Evolutionary conservation across 495 filamentous ascomycete species (phyloP).

Genomic region (Rostrohypoxylon terebratum): DNA sequence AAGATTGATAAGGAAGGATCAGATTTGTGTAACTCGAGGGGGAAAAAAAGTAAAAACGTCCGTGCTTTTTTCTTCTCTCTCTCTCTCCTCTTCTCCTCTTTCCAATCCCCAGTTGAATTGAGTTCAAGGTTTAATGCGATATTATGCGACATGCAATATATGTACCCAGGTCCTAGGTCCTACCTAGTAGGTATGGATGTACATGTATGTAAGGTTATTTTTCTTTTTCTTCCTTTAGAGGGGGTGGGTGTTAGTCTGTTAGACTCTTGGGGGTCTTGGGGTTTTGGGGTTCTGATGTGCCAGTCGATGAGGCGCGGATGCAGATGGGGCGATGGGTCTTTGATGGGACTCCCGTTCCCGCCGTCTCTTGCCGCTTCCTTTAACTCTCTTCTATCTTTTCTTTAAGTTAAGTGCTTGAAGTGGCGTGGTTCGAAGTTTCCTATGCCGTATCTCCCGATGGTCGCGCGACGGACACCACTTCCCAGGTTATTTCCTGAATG

Average conservation of each 20-base stretch:
- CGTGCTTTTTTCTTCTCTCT: conserved; percentile 1
- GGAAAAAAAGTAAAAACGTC: background rate
- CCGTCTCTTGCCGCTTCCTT: conserved; percentile 40
- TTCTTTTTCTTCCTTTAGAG: conserved; percentile 6
- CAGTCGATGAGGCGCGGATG: conserved; percentile 31
- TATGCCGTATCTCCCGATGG: conserved; percentile 25
- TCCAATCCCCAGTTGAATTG: conserved; percentile 1
- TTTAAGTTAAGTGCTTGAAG: too few species aligned
- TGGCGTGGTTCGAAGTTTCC: conserved; percentile 19
- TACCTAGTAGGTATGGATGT: background rate
- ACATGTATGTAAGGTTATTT: conserved; percentile 14
- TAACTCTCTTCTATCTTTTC: conserved; percentile 15
- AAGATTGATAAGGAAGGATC: conserved; percentile 16
- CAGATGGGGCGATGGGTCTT: conserved; percentile 44
- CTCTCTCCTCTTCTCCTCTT: background rate
- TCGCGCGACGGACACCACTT: conserved; percentile 34
- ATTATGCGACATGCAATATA: background rate
- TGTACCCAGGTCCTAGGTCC: background rate
- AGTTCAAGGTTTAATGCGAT: conserved; percentile 9
- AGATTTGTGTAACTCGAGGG: background rate
- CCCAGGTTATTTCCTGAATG: background rate
- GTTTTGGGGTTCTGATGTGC: conserved; percentile 23
- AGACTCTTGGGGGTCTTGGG: background rate
- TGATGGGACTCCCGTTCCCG: conserved; percentile 46
- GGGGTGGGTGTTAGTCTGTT: background rate